Conservation (phyloP, 2,329 filamentous ascomycete species). For the Geosmithia putterillii region DNA sequence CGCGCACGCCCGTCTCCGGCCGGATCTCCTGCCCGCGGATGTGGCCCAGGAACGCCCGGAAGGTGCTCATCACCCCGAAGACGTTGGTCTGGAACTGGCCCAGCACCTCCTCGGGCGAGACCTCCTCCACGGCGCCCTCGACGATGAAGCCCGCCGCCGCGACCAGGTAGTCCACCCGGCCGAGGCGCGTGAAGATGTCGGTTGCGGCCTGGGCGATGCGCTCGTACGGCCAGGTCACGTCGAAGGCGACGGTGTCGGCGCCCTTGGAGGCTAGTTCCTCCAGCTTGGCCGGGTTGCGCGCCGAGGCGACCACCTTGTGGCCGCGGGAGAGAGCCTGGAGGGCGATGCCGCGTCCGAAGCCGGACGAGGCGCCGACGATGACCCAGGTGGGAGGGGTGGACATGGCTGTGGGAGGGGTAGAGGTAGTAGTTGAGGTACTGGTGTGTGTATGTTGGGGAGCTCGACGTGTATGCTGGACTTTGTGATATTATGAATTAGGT, state of each 20-base stretch:
- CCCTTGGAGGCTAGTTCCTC: conserved; percentile 27
- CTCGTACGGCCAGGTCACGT: conserved; percentile 27
- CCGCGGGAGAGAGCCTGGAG: conserved; percentile 28
- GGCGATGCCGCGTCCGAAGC: conserved; percentile 34
- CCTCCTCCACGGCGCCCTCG: conserved; percentile 27
- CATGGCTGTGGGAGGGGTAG: too few relatives aligned
- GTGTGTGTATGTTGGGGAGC: too few relatives aligned
- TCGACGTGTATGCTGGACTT: too few relatives aligned
- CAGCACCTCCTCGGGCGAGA: conserved; percentile 20
- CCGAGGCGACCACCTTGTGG: conserved; percentile 37
- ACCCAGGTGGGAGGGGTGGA: conserved; percentile 27
- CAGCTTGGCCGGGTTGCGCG: conserved; percentile 26
- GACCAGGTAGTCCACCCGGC: conserved; percentile 32
- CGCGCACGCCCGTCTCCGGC: conserved; percentile 10
- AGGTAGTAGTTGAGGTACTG: too few relatives aligned
- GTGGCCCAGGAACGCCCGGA: conserved; percentile 32
- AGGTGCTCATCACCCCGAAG: conserved; percentile 35
- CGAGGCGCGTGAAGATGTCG: conserved; percentile 15
- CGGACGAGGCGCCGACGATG: conserved; percentile 37
- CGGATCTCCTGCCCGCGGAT: conserved; percentile 24
- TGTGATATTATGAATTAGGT: too few relatives aligned
- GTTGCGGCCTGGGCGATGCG: conserved; percentile 22
- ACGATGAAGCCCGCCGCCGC: conserved; percentile 34
- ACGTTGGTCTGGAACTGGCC: conserved; percentile 38
- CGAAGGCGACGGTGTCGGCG: conserved; percentile 29